Base-by-base conservation (phyloP, 345 rosid species). In the Citrus trifoliata region DNA sequence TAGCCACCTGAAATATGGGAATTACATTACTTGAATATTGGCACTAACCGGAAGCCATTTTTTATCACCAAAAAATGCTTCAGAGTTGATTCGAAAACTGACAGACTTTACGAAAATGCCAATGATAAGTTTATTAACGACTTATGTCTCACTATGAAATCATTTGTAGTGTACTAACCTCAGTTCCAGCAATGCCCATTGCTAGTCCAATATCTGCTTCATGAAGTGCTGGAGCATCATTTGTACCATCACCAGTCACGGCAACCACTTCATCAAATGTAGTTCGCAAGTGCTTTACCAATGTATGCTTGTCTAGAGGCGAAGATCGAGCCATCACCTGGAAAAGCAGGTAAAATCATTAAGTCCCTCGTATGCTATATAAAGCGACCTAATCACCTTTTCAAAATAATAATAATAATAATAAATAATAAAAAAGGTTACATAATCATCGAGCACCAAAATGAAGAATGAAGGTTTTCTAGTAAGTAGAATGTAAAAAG, bases 251-350 rank as follows among this genome's bases (percentile, higher is more conserved):
- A 75, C 98, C 98, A 64, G 97, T 95, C 62, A 91, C 98, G 3
- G 98, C 98, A 76, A 95, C 98, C 58, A 95, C 98, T 83, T 89
- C 92, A 75, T 90, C 91, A 53, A 93, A 91, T 9, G 98, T 92
- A 30, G 97, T 91, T 76, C 97, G 84, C 82, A 95, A 79, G 56
- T 93, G 98, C 77, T 85, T 91, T 76, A 95, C 98, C 66, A 95
- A 85, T 48, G 93, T 90, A 79, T 95, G 98, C 81, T 93, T 95
- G 88, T 95, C 98, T 80, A 92, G 83, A 16, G 98, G 98, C 8
- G 98, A 95, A 69, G 98, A 95, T 58, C 98, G 91, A 77, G 95
- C 98, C 98, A 95, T 95, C 83, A 95, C 98, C 98, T 93, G 66
- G 70, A 80, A 85, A 72, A 70, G 48, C 79, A 59, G 55, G 25